These are phyloP conservation scores for Mycena capillaripes DNA, from an alignment of 768 basidiomycete genomes.

Conservation along the genomic window DNA sequence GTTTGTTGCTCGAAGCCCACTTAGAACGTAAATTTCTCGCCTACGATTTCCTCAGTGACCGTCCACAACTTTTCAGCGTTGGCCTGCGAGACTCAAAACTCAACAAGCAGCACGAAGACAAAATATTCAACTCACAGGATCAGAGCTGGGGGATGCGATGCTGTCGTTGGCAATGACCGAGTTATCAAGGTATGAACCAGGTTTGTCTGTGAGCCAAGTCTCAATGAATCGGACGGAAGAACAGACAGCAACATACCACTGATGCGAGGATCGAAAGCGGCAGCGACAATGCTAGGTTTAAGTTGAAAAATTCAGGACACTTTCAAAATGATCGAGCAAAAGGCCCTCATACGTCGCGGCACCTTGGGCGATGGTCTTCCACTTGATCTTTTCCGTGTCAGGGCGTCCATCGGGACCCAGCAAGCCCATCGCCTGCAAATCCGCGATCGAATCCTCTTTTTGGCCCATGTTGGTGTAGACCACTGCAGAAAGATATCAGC, in stretches of 20 bases:
- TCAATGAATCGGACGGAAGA: neutral
- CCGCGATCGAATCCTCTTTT: neutral
- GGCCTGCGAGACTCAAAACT: neutral
- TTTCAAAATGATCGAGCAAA: too few relatives aligned
- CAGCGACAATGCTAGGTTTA: neutral
- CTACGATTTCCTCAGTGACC: neutral
- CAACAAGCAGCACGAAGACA: neutral
- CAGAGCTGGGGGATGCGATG: neutral
- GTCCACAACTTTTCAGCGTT: neutral
- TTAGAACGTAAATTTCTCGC: neutral
- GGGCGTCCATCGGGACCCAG: neutral
- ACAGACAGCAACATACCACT: neutral
- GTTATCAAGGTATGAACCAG: neutral
- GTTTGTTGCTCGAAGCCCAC: too few relatives aligned
- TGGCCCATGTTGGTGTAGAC: neutral
- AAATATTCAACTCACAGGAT: neutral
- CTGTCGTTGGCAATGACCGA: neutral
- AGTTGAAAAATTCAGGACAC: too few relatives aligned
- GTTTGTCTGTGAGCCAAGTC: neutral
- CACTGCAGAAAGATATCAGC: neutral
- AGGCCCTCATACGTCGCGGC: neutral
- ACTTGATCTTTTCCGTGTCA: neutral
- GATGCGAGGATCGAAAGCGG: neutral
- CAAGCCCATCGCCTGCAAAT: neutral
- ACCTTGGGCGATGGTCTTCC: neutral